A percentile compares a stretch with the other conserved stretches of the same genome.
Conservation (phyloP, 805 yeast genomes). For the Blastobotrys peoriensis region DNA sequence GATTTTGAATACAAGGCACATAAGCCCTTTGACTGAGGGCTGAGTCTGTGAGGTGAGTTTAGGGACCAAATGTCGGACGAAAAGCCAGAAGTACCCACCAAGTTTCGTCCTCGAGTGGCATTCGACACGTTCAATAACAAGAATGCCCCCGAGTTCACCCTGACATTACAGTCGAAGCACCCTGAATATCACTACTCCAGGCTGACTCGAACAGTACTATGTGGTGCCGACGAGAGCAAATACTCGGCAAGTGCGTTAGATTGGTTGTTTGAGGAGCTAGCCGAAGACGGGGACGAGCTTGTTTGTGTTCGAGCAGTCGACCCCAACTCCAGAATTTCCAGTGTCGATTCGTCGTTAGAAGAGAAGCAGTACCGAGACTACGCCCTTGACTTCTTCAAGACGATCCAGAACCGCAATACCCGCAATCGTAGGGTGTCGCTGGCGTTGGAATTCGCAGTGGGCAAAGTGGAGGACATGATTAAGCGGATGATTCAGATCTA, state of each 20-base stretch:
- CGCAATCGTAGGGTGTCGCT: slow-evolving; percentile 33
- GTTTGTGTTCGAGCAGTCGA: slow-evolving; percentile 41
- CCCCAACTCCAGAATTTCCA: slow-evolving; percentile 24
- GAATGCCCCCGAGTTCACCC: slow-evolving; percentile 30
- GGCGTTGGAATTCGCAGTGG: slow-evolving; percentile 40
- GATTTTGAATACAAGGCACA: no score
- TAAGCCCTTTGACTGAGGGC: no score
- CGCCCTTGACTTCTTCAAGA: slow-evolving; percentile 31
- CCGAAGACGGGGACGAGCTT: slow-evolving; percentile 41
- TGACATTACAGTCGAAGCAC: slow-evolving; percentile 38
- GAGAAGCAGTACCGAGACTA: slow-evolving; percentile 29
- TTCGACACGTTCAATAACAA: slow-evolving; percentile 40
- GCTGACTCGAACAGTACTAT: slow-evolving; percentile 38
- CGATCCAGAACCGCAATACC: slow-evolving; percentile 31
- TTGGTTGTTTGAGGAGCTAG: slow-evolving; percentile 41
- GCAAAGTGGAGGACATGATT: slow-evolving; percentile 38
- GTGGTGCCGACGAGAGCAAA: slow-evolving; percentile 39
- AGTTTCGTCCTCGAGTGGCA: slow-evolving; percentile 31
- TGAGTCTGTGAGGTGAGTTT: no score
- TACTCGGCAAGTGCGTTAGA: slow-evolving; percentile 39
- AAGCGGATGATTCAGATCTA: slow-evolving; percentile 38
- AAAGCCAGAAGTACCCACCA: background rate
- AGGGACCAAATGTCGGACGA: no score
- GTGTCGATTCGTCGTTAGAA: slow-evolving; percentile 14
- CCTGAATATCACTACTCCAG: slow-evolving; percentile 31